Percentiles rank a stretch among this genome's conserved stretches.
phyloP scores from a whole-genome alignment of 78 protist species.

The Creolimax fragrantissima region DNA sequence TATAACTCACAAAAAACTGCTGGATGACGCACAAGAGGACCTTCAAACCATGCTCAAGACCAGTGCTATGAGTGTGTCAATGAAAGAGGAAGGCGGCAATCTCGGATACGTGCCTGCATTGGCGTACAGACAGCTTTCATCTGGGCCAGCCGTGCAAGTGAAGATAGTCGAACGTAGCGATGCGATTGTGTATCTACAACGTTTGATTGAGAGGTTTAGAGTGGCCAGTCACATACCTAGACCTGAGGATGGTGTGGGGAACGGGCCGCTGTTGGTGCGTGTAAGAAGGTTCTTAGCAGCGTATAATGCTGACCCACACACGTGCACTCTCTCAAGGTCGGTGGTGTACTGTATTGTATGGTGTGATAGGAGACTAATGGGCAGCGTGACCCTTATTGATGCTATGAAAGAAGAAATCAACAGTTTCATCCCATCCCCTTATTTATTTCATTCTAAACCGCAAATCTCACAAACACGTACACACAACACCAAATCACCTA shows the following conservation, averaged over 20 bases:
- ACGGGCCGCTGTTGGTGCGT: background rate
- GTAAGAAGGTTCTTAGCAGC: background rate
- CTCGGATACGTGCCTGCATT: background rate
- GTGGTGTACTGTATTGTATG: background rate
- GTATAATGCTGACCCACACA: background rate
- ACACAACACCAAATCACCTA: background rate
- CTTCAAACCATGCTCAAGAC: background rate
- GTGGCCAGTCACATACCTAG: background rate
- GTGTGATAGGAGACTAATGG: background rate
- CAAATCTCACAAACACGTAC: no score
- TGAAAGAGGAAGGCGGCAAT: background rate
- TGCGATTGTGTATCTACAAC: background rate
- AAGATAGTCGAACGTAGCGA: background rate
- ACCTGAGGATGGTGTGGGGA: background rate
- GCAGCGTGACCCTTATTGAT: background rate
- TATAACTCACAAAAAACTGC: background rate
- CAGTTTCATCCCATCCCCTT: background rate
- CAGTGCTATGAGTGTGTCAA: background rate
- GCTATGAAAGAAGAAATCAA: background rate
- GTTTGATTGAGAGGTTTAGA: background rate
- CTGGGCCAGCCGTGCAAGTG: background rate
- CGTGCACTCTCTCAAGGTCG: background rate
- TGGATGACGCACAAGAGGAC: background rate
- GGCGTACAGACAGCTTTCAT: background rate
- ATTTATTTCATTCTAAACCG: background rate